A percentile compares a stretch with the other conserved stretches of the same genome.
Evolutionary conservation across 148 eudicot species (phyloP).

Genomic region (Fagopyrum tataricum): DNA sequence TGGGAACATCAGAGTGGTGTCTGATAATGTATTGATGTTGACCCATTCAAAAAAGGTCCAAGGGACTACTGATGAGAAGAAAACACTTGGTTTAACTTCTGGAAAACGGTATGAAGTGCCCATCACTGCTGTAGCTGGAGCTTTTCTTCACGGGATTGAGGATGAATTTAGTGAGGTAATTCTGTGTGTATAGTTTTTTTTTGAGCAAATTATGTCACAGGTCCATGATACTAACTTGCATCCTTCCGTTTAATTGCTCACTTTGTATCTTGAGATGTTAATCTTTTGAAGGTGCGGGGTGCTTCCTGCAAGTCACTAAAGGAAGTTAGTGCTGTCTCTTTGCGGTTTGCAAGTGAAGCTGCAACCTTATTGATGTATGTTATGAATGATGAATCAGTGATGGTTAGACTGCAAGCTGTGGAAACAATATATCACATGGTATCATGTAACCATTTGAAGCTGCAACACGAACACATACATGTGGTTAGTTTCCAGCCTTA

Average conservation of each 20-base stretch:
- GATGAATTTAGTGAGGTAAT: slow-evolving; percentile 81
- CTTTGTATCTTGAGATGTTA: not conserved
- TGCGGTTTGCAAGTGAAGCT: slow-evolving; percentile 53
- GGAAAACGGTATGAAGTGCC: slow-evolving; percentile 32
- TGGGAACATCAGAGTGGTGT: slow-evolving; percentile 51
- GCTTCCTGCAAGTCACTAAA: slow-evolving; percentile 71
- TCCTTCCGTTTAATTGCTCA: not conserved
- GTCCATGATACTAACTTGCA: not conserved
- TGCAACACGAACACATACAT: slow-evolving; percentile 54
- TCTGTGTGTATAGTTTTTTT: slow-evolving; percentile 12
- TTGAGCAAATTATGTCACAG: not conserved
- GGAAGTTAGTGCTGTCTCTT: slow-evolving; percentile 39
- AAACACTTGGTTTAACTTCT: slow-evolving; percentile 25
- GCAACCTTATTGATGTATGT: slow-evolving; percentile 54
- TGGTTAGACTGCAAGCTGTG: slow-evolving; percentile 60
- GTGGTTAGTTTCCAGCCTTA: slow-evolving; percentile 37
- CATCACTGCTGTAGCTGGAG: slow-evolving; percentile 58
- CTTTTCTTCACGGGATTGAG: slow-evolving; percentile 85
- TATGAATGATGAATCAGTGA: slow-evolving; percentile 74
- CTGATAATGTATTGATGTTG: slow-evolving; percentile 63
- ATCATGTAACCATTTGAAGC: slow-evolving; percentile 36
- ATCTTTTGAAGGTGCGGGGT: slow-evolving; percentile 63
- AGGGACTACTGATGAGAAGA: slow-evolving; percentile 29
- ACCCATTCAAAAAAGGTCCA: slow-evolving; percentile 61
- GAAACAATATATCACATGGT: slow-evolving; percentile 61